Conservation (phyloP, 2,329 filamentous ascomycete genomes). For the Helotiales sp. region DNA sequence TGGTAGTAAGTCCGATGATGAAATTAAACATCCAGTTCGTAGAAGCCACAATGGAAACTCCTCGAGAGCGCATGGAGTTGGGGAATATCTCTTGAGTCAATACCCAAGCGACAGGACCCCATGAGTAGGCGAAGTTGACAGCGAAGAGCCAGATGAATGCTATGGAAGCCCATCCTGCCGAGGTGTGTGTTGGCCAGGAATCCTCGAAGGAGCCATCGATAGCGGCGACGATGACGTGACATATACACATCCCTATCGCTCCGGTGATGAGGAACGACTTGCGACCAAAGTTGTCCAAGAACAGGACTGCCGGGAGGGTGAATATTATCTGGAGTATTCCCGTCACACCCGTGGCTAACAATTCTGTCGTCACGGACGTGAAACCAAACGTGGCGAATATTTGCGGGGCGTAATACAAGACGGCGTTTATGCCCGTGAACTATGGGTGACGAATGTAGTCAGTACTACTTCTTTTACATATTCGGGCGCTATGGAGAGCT, state of each 20-base stretch:
- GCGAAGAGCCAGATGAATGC: constrained; percentile 36
- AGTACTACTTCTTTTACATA: no score
- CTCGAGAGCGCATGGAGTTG: constrained; percentile 39
- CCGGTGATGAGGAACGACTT: constrained; percentile 61
- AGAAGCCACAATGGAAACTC: constrained; percentile 38
- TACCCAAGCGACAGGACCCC: constrained; percentile 39
- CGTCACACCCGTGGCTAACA: constrained; percentile 69
- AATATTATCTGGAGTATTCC: constrained; percentile 67
- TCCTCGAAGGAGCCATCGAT: constrained; percentile 41
- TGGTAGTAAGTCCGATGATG: constrained; percentile 46
- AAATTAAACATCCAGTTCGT: constrained; percentile 49
- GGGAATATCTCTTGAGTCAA: constrained; percentile 42
- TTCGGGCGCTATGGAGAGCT: no score
- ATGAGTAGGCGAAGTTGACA: constrained; percentile 34
- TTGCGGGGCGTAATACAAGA: constrained; percentile 46
- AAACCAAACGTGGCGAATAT: constrained; percentile 53
- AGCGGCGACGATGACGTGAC: constrained; percentile 55
- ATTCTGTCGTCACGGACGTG: constrained; percentile 44
- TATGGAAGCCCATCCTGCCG: constrained; percentile 42
- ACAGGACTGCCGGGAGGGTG: constrained; percentile 64
- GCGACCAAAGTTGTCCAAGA: constrained; percentile 63
- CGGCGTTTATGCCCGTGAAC: constrained; percentile 43
- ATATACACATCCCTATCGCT: constrained; percentile 65
- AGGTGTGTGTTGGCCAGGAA: constrained; percentile 38
- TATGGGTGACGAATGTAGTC: no score